Percentiles rank a stretch among this genome's conserved stretches.
These are phyloP conservation scores for Coccomyxa subellipsoidea DNA, from an alignment of 163 green algal species.

Conservation along the genomic window DNA sequence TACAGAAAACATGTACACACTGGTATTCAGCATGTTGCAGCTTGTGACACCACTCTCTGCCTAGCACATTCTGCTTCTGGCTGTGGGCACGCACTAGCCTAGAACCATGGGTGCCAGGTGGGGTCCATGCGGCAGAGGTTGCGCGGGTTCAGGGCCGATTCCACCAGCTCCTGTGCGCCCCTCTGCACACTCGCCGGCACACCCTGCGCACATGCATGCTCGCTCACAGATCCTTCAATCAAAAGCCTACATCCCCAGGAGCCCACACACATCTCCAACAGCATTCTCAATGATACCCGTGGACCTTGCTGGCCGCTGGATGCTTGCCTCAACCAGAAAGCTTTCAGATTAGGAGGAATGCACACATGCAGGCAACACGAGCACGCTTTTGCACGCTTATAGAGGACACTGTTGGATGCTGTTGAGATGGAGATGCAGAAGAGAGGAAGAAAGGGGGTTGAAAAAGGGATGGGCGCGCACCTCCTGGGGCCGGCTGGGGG, in stretches of 20 bases:
- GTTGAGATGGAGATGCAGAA: too few species aligned
- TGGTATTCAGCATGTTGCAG: neutral
- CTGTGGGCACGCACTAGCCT: too few species aligned
- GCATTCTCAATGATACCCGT: too few species aligned
- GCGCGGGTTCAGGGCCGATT: conserved; percentile 56
- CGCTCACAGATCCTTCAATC: neutral
- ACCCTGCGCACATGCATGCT: neutral
- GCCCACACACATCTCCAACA: neutral
- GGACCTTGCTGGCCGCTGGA: too few species aligned
- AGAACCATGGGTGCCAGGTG: conserved; percentile 91
- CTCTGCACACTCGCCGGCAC: conserved; percentile 26
- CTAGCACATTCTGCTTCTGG: neutral
- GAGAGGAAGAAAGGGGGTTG: neutral
- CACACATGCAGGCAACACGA: too few species aligned
- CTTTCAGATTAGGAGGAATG: too few species aligned
- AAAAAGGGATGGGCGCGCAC: neutral
- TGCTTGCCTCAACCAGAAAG: too few species aligned
- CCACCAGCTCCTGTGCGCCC: conserved; percentile 58
- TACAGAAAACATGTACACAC: neutral
- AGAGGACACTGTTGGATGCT: too few species aligned
- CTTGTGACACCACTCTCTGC: neutral
- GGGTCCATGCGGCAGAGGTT: conserved; percentile 93
- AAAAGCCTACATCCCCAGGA: neutral
- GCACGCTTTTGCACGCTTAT: too few species aligned
- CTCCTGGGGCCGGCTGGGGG: neutral